A percentile compares a stretch with the other conserved stretches of the same genome.
Evolutionary conservation across 768 basidiomycete species (phyloP).

Genomic region (Suillus americanus): DNA sequence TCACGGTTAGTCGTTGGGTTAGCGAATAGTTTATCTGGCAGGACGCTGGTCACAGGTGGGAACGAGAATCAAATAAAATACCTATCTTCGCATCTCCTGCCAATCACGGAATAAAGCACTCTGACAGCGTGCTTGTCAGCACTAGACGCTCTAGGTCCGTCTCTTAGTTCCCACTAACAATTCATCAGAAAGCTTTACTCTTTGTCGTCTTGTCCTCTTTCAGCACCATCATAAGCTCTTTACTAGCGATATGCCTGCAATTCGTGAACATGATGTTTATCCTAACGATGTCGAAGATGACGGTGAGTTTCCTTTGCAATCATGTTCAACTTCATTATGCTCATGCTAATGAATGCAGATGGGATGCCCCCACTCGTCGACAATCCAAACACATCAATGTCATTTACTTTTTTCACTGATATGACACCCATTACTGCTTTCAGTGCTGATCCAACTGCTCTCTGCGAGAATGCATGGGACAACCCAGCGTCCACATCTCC

Average conservation of each 20-base stretch:
- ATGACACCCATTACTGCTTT: constrained; percentile 55
- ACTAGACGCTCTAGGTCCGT: constrained; percentile 30
- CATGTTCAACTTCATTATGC: background rate
- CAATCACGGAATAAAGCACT: constrained; percentile 37
- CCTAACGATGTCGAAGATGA: constrained; percentile 36
- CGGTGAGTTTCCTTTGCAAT: constrained; percentile 22
- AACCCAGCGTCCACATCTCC: constrained; percentile 21
- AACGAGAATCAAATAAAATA: constrained; percentile 26
- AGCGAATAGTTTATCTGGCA: background rate
- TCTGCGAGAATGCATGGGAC: constrained; percentile 35
- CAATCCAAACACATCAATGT: constrained; percentile 50
- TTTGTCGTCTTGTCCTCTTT: constrained; percentile 2
- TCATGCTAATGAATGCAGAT: constrained; percentile 32
- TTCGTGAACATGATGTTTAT: constrained; percentile 26
- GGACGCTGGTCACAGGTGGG: constrained; percentile 22
- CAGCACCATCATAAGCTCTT: background rate
- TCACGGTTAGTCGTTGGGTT: background rate
- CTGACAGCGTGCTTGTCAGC: constrained; percentile 21
- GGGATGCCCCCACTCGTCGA: constrained; percentile 54
- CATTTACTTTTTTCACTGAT: constrained; percentile 63
- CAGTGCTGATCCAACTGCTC: constrained; percentile 32
- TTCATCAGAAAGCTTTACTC: background rate
- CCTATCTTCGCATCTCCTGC: constrained; percentile 29
- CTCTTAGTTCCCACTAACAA: constrained; percentile 10
- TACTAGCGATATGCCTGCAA: constrained; percentile 24